Evolutionary conservation across 805 yeast species (phyloP).

Genomic region (Yueomyces sinensis): DNA sequence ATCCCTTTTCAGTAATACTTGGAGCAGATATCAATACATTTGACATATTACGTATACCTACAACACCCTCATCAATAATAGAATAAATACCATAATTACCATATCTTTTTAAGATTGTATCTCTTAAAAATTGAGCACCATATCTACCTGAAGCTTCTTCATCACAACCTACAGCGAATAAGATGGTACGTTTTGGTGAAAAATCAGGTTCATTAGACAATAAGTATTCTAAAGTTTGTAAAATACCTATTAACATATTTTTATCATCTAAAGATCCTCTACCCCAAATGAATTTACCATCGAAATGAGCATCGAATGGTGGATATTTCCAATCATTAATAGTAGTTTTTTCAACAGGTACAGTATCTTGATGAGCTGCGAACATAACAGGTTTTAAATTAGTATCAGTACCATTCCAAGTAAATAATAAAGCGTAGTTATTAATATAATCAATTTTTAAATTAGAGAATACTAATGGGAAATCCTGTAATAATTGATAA

Average conservation of each 20-base stretch:
- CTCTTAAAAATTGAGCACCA: slow-evolving; percentile 43
- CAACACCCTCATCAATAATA: slow-evolving; percentile 59
- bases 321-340: slow-evolving; percentile 48
- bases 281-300: slow-evolving; percentile 55
- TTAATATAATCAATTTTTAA: slow-evolving; percentile 44
- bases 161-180: slow-evolving; percentile 64
- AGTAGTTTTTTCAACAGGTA: slow-evolving; percentile 58
- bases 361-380: slow-evolving; percentile 78
- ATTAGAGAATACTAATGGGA: slow-evolving; percentile 39
- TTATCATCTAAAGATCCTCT: slow-evolving; percentile 73
- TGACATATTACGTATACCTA: slow-evolving; percentile 26
- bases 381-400: slow-evolving; percentile 51
- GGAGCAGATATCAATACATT: slow-evolving; percentile 36
- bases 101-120: slow-evolving; percentile 35
- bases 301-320: slow-evolving; percentile 56
- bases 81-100: slow-evolving; percentile 50
- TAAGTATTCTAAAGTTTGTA: slow-evolving; percentile 53
- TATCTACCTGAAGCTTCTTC: slow-evolving; percentile 57
- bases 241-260: slow-evolving; percentile 46
- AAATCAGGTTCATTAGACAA: slow-evolving; percentile 36
- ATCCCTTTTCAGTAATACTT: slow-evolving; percentile 52
- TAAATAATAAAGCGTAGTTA: slow-evolving; percentile 49
- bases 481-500: slow-evolving; percentile 36
- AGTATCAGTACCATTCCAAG: slow-evolving; percentile 45
- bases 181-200: slow-evolving; percentile 46